Percentiles rank a stretch among this genome's conserved stretches.
These are phyloP conservation scores for Mycena alexandri DNA, from an alignment of 768 basidiomycete species.

Conservation along the genomic window DNA sequence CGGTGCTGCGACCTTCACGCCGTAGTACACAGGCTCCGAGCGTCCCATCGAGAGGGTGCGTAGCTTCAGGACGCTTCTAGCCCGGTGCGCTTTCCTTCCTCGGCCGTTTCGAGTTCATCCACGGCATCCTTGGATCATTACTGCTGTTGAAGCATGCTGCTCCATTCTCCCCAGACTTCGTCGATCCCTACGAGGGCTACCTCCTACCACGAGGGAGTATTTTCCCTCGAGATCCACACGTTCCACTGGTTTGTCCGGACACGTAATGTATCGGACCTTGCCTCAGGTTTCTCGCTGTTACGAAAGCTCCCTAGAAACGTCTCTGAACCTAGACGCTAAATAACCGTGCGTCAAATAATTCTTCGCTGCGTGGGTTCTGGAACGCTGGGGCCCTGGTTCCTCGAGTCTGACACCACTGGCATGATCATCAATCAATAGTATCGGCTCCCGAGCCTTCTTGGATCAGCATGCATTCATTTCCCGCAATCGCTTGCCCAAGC, in stretches of 20 bases:
- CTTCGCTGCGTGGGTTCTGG: neutral
- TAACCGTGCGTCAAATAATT: conserved; percentile 18
- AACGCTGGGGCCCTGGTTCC: conserved; percentile 13
- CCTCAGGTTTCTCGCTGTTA: conserved; percentile 18
- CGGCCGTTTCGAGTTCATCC: conserved; percentile 4
- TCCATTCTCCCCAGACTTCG: conserved; percentile 10
- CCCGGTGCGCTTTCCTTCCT: conserved; percentile 19
- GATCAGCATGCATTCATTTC: conserved; percentile 33
- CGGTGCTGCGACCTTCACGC: conserved; percentile 29
- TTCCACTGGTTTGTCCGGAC: neutral
- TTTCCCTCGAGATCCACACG: neutral
- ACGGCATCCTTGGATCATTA: conserved; percentile 28
- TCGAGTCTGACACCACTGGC: conserved; percentile 8
- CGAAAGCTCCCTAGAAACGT: conserved; percentile 20
- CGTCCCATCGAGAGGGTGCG: conserved; percentile 9
- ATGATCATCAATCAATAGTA: conserved; percentile 16
- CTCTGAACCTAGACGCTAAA: conserved; percentile 14
- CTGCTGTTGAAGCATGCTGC: neutral
- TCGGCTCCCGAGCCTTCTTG: conserved; percentile 20
- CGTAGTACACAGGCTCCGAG: conserved; percentile 16
- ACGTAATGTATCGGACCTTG: conserved; percentile 27
- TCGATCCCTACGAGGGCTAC: neutral
- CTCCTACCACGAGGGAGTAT: conserved; percentile 9
- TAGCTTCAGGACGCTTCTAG: conserved; percentile 27
- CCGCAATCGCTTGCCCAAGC: conserved; percentile 12